Percentiles rank a stretch among this genome's conserved stretches.
Conservation (phyloP, 2,329 filamentous ascomycete genomes). For the Simplicillium sp. region DNA sequence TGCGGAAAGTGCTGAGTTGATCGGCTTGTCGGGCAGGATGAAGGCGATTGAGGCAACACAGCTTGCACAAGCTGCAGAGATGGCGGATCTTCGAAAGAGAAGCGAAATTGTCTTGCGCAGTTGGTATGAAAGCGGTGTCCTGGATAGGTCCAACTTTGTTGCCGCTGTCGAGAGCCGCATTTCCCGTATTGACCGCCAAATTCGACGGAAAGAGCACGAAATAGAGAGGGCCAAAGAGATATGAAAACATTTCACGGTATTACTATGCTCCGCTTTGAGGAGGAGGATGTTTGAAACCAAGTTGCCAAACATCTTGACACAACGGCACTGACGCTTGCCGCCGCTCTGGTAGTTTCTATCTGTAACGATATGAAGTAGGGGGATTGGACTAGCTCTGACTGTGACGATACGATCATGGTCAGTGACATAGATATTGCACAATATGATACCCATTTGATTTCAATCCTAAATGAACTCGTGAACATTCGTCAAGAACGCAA, state of each 20-base stretch:
- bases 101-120: slow-evolving; percentile 53
- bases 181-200: slow-evolving; percentile 52
- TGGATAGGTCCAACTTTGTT: slow-evolving; percentile 59
- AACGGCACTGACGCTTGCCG: too few species aligned
- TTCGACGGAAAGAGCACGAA: slow-evolving; percentile 55
- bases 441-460: too few species aligned
- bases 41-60: slow-evolving; percentile 51
- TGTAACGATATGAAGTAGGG: too few species aligned
- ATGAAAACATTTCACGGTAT: slow-evolving; percentile 10
- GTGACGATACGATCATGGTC: too few species aligned
- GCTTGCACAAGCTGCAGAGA: slow-evolving; percentile 49
- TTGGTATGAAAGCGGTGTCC: slow-evolving; percentile 67
- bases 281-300: neutral
- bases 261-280: neutral
- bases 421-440: too few species aligned
- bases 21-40: slow-evolving; percentile 52
- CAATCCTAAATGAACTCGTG: too few species aligned
- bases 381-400: too few species aligned
- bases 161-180: slow-evolving; percentile 63
- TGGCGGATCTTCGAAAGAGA: slow-evolving; percentile 51
- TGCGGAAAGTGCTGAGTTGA: slow-evolving; percentile 43
- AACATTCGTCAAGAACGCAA: too few species aligned
- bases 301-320: too few species aligned
- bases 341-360: too few species aligned
- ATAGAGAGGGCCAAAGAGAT: slow-evolving; percentile 37